Percentiles rank a stretch among this genome's conserved stretches.
phyloP scores from a whole-genome alignment of 352 stramenopile species.

The Globisporangium takayamanum region DNA sequence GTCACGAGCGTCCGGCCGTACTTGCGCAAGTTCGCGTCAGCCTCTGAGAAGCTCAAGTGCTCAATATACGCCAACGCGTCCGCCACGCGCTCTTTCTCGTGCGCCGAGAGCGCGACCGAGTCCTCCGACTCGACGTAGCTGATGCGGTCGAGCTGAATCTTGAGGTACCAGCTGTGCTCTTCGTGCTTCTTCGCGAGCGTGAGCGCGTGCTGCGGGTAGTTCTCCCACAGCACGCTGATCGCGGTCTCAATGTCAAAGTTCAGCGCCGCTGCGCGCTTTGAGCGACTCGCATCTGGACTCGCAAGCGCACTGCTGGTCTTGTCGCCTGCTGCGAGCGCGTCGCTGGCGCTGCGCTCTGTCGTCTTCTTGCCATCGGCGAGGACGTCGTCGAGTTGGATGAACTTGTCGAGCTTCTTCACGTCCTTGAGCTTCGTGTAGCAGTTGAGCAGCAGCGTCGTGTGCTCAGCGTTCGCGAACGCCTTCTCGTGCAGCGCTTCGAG shows the following conservation, averaged over 20 bases:
- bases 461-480: conserved; percentile 86
- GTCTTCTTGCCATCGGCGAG: conserved; percentile 37
- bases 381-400: conserved; percentile 85
- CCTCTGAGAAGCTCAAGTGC: conserved; percentile 77
- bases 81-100: conserved; percentile 75
- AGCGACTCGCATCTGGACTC: background rate
- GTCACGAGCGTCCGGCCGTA: conserved; percentile 88
- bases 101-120: conserved; percentile 52
- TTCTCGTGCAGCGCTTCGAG: conserved; percentile 92
- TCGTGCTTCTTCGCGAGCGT: conserved; percentile 87
- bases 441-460: conserved; percentile 93
- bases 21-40: conserved; percentile 80
- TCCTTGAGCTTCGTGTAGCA: conserved; percentile 95
- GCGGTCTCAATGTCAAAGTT: conserved; percentile 92
- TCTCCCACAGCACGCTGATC: conserved; percentile 89
- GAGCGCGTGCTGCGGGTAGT: conserved; percentile 88
- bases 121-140: conserved; percentile 82
- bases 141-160: conserved; percentile 90
- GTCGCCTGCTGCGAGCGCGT: background rate
- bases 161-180: conserved; percentile 90
- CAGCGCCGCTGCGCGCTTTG: conserved; percentile 22
- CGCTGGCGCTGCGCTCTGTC: background rate
- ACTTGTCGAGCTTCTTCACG: conserved; percentile 90
- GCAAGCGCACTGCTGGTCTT: background rate
- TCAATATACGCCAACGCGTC: conserved; percentile 91